Base-by-base conservation (phyloP, 2,329 filamentous ascomycete species). In the Paecilomyces dactylethromorphus region DNA sequence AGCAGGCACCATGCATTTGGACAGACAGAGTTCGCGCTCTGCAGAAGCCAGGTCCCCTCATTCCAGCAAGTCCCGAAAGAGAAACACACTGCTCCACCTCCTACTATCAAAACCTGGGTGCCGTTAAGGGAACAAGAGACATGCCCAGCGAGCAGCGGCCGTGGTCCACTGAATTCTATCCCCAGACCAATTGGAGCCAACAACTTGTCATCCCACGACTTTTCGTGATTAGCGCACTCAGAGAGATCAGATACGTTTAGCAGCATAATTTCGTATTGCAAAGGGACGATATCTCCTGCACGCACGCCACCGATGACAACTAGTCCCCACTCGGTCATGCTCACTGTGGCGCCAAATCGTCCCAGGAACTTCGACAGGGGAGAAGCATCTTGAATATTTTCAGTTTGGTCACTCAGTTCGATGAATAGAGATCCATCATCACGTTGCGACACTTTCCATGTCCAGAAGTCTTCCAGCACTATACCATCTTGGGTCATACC, bases 1-100 rank as follows among this genome's bases (percentile, higher is more conserved):
- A 75, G 50, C 6, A 74, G 56, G 1, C 60, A 56, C 76, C 76
- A 78, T 35, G 64, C 59, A 60, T 73, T 74, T 50, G 61, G 59
- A n/a, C 58, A 45, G 3, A 56, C 58, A 18, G 65, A 62, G 33
- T 68, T 63, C 29, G 59, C 59, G 29, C 65, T 70, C 68, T 71
- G 72, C 63, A 86, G 65, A 1, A 74, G 70, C 76, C 77, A 87
- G 12, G 81, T 77, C 1, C 84, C 84, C 32, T 81, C 79, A 55
- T 92, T 92, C 90, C 90, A 95, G 67, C 85, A 92, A 6, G 89
- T 90, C 1, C 92, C 92, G 82, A 96, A 96, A 0, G 90, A 92
- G 77, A 96, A 96, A 71, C 91, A 96, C 0, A 91, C 90, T 15
- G 89, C 91, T 39, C 91, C 92, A 15, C 92, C 92, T 1, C 91